A percentile compares a stretch with the other conserved stretches of the same genome.
These are phyloP conservation scores for Boletellus deceptivus DNA, from an alignment of 1,284 basidiomycete species.

Conservation along the genomic window DNA sequence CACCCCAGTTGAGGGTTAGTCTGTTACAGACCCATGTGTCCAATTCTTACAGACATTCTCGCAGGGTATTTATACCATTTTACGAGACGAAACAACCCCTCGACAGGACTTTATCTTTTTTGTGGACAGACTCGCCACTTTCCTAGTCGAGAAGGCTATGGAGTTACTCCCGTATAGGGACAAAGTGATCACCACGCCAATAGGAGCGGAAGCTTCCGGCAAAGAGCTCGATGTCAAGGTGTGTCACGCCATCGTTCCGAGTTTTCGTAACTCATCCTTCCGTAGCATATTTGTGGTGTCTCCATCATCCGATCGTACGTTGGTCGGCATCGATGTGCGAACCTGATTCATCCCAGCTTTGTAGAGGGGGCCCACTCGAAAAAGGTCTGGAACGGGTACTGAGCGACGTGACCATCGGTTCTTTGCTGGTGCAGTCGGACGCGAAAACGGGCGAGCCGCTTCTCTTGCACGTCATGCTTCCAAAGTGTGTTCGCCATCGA, in stretches of 20 bases:
- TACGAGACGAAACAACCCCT: conserved; percentile 69
- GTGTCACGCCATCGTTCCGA: conserved; percentile 1
- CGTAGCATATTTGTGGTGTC: conserved; percentile 72
- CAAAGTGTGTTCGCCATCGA: conserved; percentile 64
- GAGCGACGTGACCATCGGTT: conserved; percentile 85
- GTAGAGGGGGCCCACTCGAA: conserved; percentile 85
- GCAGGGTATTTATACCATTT: conserved; percentile 85
- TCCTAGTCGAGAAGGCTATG: conserved; percentile 84
- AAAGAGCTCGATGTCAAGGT: conserved; percentile 61
- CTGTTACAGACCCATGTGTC: conserved; percentile 43
- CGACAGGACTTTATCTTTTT: conserved; percentile 91
- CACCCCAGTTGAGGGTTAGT: conserved; percentile 75
- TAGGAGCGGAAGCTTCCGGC: conserved; percentile 57
- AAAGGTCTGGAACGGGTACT: conserved; percentile 88
- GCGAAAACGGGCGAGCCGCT: conserved; percentile 84
- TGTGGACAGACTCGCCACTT: conserved; percentile 79
- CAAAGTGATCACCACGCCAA: conserved; percentile 69
- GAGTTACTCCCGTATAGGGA: conserved; percentile 73
- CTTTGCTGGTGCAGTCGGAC: conserved; percentile 89
- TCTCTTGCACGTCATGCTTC: conserved; percentile 81
- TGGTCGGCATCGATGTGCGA: neutral
- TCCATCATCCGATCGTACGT: conserved; percentile 79
- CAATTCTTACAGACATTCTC: conserved; percentile 1
- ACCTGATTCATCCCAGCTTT: conserved; percentile 10
- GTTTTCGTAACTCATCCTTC: conserved; percentile 7